Conservation (phyloP, 768 basidiomycete species). For the Amylocystis lapponica region DNA sequence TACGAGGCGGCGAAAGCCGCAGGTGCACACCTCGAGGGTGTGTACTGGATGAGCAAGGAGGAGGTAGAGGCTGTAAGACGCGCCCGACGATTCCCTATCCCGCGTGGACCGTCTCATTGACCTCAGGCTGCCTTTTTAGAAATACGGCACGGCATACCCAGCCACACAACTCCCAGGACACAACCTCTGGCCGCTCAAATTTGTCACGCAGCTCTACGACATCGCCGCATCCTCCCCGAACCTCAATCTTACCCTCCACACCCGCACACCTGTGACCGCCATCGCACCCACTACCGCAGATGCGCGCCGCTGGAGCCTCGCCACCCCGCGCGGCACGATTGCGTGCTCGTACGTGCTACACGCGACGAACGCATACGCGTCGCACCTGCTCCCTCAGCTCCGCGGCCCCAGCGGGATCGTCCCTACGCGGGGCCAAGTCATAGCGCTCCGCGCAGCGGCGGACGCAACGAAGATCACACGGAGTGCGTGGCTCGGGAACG, state of each 20-base stretch:
- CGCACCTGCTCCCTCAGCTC: slow-evolving; percentile 70
- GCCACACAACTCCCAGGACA: slow-evolving; percentile 46
- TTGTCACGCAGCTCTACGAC: slow-evolving; percentile 63
- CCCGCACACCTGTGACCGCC: slow-evolving; percentile 60
- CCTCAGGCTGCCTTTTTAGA: slow-evolving; percentile 15
- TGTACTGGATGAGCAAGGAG: slow-evolving; percentile 42
- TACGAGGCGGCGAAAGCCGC: slow-evolving; percentile 48
- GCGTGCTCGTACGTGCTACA: slow-evolving; percentile 65
- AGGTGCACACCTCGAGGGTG: slow-evolving; percentile 39
- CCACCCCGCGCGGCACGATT: slow-evolving; percentile 64
- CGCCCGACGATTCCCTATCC: background rate
- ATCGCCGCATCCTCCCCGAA: slow-evolving; percentile 28
- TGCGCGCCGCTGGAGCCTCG: slow-evolving; percentile 43
- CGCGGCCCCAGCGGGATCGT: slow-evolving; percentile 49
- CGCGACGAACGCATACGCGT: slow-evolving; percentile 82
- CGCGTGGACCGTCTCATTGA: background rate
- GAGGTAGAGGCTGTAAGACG: slow-evolving; percentile 42
- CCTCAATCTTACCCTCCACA: slow-evolving; percentile 55
- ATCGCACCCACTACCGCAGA: slow-evolving; percentile 23
- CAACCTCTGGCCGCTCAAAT: slow-evolving; percentile 78
- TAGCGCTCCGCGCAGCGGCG: slow-evolving; percentile 40
- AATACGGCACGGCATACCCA: slow-evolving; percentile 44
- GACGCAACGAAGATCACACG: slow-evolving; percentile 33
- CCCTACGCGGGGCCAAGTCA: slow-evolving; percentile 69
- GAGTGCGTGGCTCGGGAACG: slow-evolving; percentile 34